A percentile compares a stretch with the other conserved stretches of the same genome.
Conservation (phyloP, 768 basidiomycete species). For the Pulveroboletus sp. region DNA sequence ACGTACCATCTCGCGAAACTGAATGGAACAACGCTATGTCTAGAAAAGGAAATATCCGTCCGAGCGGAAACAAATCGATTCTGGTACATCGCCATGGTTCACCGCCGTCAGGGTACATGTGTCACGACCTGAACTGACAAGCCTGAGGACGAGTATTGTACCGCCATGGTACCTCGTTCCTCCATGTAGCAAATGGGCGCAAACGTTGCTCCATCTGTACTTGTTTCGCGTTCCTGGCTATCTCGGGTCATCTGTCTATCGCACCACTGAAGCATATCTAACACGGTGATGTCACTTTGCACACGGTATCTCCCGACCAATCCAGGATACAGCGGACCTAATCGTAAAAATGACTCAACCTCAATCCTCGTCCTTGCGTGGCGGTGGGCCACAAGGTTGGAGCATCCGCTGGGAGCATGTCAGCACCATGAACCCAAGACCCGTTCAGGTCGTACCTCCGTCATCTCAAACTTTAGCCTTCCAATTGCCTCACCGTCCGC, state of each 20-base stretch:
- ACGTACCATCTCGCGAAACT: conserved; percentile 1
- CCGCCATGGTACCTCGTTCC: no score
- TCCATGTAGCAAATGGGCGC: no score
- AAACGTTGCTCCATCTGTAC: not conserved
- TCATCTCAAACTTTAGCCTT: conserved; percentile 89
- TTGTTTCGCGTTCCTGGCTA: no score
- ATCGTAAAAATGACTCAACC: not conserved
- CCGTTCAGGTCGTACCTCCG: conserved; percentile 59
- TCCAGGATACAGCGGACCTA: no score
- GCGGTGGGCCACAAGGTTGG: conserved; percentile 91
- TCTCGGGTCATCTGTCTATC: no score
- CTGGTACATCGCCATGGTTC: no score
- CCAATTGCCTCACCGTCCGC: conserved; percentile 95
- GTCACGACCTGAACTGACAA: no score
- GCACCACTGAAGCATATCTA: not conserved
- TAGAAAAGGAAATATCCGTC: conserved; percentile 4
- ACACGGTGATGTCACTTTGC: not conserved
- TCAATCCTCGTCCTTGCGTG: conserved; percentile 81
- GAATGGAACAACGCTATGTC: conserved; percentile 14
- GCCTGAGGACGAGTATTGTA: no score
- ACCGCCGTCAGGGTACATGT: no score
- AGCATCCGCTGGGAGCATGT: conserved; percentile 70
- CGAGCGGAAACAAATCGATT: not conserved
- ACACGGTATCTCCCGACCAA: not conserved
- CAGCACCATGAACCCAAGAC: conserved; percentile 20